phyloP scores from a whole-genome alignment of 2,329 filamentous ascomycete genomes.

The Aurifilum marmelostoma region DNA sequence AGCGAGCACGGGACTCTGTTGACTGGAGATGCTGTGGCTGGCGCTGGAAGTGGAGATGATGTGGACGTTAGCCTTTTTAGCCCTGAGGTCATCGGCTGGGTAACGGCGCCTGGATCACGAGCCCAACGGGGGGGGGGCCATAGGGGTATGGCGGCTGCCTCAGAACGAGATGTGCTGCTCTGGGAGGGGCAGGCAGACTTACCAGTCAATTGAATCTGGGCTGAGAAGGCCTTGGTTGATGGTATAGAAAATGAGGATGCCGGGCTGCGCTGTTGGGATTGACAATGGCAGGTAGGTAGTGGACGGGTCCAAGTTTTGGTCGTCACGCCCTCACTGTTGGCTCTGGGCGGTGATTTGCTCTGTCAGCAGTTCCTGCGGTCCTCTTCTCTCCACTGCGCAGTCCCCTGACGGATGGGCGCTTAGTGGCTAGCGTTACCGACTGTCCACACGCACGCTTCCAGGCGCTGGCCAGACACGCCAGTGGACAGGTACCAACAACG shows the following conservation, averaged over 20 bases:
- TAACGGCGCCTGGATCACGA: conserved; percentile 11
- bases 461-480: not conserved
- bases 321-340: not conserved
- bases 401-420: not conserved
- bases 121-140: not conserved
- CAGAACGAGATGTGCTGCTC: not conserved
- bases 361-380: not conserved
- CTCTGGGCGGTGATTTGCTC: not conserved
- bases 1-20: conserved; percentile 8
- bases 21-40: conserved; percentile 16
- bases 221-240: conserved; percentile 21
- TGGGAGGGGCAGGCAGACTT: conserved; percentile 11
- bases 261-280: conserved; percentile 19
- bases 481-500: not conserved
- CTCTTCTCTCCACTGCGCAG: not conserved
- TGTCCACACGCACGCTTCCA: not conserved
- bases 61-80: conserved; percentile 21
- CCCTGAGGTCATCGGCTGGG: conserved; percentile 26
- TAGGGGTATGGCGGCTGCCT: not conserved
- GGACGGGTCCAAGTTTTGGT: not conserved
- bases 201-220: conserved; percentile 22
- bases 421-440: not conserved
- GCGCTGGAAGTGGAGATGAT: conserved; percentile 28
- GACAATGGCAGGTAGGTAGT: not conserved
- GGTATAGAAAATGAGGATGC: conserved; percentile 25